Evolutionary conservation across 495 filamentous ascomycete species (phyloP).

Genomic region (Neurospora sp.): DNA sequence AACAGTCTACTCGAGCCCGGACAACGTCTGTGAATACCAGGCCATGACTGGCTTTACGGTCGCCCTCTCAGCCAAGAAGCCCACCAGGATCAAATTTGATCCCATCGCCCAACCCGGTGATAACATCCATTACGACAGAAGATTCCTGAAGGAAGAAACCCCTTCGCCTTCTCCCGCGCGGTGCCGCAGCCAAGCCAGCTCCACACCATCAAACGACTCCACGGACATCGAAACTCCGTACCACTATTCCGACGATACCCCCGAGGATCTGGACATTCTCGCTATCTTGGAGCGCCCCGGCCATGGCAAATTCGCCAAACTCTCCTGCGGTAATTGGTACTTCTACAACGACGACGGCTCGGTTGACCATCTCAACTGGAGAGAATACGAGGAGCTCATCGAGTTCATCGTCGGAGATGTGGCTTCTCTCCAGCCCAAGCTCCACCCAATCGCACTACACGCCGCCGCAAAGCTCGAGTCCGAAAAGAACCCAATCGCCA

Average conservation of each 20-base stretch:
- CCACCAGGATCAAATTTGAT: rapidly evolving
- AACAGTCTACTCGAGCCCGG: rapidly evolving
- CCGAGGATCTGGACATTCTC: no score
- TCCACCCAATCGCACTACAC: neutral
- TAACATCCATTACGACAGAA: neutral
- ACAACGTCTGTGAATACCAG: neutral
- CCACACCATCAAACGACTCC: neutral
- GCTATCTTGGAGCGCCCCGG: neutral
- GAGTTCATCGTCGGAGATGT: neutral
- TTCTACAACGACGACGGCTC: neutral
- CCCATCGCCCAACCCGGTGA: neutral
- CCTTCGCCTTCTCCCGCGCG: neutral
- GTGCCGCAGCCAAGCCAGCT: rapidly evolving
- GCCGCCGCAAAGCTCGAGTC: neutral
- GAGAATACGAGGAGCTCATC: rapidly evolving
- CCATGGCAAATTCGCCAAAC: neutral
- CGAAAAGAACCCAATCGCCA: neutral
- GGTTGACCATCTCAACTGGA: neutral
- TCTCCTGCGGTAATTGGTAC: neutral
- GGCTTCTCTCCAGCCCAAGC: neutral
- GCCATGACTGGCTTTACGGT: neutral
- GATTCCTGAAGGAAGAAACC: neutral
- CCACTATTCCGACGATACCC: no score
- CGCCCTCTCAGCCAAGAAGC: neutral
- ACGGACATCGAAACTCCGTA: no score